These are phyloP conservation scores for Myriangium duriaei DNA, from an alignment of 2,329 filamentous ascomycete species.

Conservation along the genomic window DNA sequence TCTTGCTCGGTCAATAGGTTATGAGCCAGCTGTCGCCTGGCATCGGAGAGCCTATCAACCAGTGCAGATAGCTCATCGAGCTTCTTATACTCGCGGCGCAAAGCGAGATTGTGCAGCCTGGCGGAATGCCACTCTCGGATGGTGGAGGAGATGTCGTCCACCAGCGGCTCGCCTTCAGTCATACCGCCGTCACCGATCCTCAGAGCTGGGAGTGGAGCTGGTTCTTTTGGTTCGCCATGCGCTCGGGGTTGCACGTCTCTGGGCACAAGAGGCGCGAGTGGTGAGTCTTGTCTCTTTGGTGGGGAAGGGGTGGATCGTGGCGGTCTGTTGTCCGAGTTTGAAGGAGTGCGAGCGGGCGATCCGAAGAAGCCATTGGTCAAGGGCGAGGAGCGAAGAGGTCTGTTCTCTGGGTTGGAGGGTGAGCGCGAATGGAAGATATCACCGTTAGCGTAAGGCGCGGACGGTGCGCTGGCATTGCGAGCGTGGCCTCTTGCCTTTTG, in stretches of 20 bases:
- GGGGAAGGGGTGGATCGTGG: constrained; percentile 3
- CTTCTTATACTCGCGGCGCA: constrained; percentile 67
- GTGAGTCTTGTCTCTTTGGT: constrained; percentile 7
- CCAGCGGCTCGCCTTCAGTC: constrained; percentile 82
- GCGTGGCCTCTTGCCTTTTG: constrained; percentile 1
- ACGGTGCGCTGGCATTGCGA: constrained; percentile 4
- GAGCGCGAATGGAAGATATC: not conserved
- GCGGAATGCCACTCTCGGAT: constrained; percentile 97
- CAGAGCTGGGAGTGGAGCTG: constrained; percentile 90
- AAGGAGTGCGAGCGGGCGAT: not conserved
- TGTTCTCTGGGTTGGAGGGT: not conserved
- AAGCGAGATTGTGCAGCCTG: constrained; percentile 80
- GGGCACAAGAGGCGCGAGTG: constrained; percentile 6
- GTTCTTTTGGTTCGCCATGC: constrained; percentile 59
- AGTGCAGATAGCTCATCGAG: constrained; percentile 72
- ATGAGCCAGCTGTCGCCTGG: constrained; percentile 81
- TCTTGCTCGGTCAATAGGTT: constrained; percentile 84
- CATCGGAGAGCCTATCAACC: constrained; percentile 70
- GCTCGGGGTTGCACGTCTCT: constrained; percentile 37
- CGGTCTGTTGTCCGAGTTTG: not conserved
- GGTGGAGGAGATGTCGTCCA: constrained; percentile 96
- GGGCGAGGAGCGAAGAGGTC: not conserved
- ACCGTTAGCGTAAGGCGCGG: constrained; percentile 4
- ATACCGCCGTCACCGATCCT: constrained; percentile 55
- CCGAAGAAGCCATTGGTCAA: not conserved